Base-by-base conservation (phyloP, 768 basidiomycete species). In the Trametes punicea region DNA sequence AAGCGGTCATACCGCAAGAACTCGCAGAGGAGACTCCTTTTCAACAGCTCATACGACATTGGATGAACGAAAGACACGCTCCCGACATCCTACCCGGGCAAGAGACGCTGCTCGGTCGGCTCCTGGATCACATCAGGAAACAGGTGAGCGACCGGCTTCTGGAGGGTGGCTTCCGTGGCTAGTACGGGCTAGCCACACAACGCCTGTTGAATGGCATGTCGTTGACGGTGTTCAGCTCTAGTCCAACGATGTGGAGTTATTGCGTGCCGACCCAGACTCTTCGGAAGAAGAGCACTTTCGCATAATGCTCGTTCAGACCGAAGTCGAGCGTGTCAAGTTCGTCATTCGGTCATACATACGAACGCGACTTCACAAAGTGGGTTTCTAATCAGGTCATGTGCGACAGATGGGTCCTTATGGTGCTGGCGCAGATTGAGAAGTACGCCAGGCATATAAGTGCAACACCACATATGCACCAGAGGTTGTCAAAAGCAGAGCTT, bases 201-300 rank as follows among this genome's bases (percentile, higher is more conserved):
- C n/a, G n/a, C n/a, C n/a, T n/a, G 38, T n/a, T 20, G 26, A 6
- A 7, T 8, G 31, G 11, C n/a, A 25, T 44, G 16, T 26, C 26
- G 27, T 52, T 65, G 42, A 63, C 52, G 52, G 63, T 54, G 46
- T 57, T 30, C 50, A 62, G 64, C 57, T 62, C 51, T 64, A 96
- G 93, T 85, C 87, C 56, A 85, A 89, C 61, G 83, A 82, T 54
- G 91, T 90, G 31, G 91, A 82, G 66, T 74, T 81, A 45, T 72
- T 97, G 27, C 80, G 90, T 4, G 82, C 83, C 23, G 92, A 96
- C 68, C 88, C 91, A 0, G 81, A 83, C 33, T 87, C 90, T 2
- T 91, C 88, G 1, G 93, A 96, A 65, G 93, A 96, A 59, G 94
- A 98, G 60, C 93, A 98, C 65, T 89, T 94, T 57, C 78, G 92